These are phyloP conservation scores for Cyberlindnera xylosilytica DNA, from an alignment of 805 yeast species.

Conservation along the genomic window DNA sequence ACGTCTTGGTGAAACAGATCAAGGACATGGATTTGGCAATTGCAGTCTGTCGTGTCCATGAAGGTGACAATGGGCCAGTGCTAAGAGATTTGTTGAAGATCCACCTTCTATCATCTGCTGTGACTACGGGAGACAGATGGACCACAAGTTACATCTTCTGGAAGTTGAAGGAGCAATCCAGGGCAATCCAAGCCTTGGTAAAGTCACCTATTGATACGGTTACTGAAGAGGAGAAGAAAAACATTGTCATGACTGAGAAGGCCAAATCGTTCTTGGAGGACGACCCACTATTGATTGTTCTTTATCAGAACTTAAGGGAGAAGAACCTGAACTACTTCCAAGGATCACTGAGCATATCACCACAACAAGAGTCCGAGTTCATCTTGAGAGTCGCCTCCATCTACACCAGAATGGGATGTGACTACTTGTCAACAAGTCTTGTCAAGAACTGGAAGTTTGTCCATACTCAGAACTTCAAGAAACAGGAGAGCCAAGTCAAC, in stretches of 20 bases:
- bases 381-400: slow-evolving; percentile 61
- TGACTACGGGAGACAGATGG: slow-evolving; percentile 74
- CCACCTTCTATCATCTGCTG: slow-evolving; percentile 53
- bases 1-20: slow-evolving; percentile 65
- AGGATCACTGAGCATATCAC: slow-evolving; percentile 42
- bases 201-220: slow-evolving; percentile 46
- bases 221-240: slow-evolving; percentile 29
- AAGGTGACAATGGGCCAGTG: slow-evolving; percentile 56
- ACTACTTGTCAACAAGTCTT: slow-evolving; percentile 62
- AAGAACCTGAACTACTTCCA: slow-evolving; percentile 46
- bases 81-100: slow-evolving; percentile 46
- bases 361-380: slow-evolving; percentile 54
- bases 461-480: slow-evolving; percentile 18
- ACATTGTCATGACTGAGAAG: slow-evolving; percentile 20
- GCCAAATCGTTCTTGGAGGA: slow-evolving; percentile 53
- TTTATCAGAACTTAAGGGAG: slow-evolving; percentile 61
- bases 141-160: slow-evolving; percentile 75
- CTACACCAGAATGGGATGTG: slow-evolving; percentile 90
- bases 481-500: slow-evolving; percentile 13
- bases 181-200: slow-evolving; percentile 63
- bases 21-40: slow-evolving; percentile 72
- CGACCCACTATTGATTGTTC: slow-evolving; percentile 75
- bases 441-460: slow-evolving; percentile 67
- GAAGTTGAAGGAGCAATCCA: slow-evolving; percentile 48
- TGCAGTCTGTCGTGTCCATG: slow-evolving; percentile 75